Evolutionary conservation across 208 protist species (phyloP).

Genomic region (Tritrichomonas foetus): DNA sequence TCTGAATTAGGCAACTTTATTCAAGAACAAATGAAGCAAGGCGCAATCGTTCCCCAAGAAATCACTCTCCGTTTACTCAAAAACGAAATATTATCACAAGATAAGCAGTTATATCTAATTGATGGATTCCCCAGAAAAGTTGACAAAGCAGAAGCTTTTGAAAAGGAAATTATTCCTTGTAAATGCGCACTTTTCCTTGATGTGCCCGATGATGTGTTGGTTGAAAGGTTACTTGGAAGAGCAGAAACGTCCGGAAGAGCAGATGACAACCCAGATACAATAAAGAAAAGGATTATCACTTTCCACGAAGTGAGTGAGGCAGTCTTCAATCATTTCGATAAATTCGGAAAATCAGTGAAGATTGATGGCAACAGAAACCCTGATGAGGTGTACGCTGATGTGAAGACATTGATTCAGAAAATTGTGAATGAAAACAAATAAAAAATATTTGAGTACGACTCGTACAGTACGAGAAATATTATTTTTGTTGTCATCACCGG

Average conservation of each 20-base stretch:
- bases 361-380: background rate
- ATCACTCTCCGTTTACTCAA: background rate
- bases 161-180: background rate
- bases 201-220: background rate
- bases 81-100: background rate
- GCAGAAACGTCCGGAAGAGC: background rate
- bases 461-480: too few species aligned
- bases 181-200: background rate
- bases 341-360: background rate
- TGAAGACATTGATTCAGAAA: too few species aligned
- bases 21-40: background rate
- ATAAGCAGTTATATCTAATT: background rate
- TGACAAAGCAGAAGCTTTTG: background rate
- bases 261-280: background rate
- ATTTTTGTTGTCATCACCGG: too few species aligned
- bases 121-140: background rate
- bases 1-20: background rate
- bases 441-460: too few species aligned
- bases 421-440: too few species aligned
- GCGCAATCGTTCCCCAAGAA: background rate
- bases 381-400: background rate
- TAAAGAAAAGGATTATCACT: background rate
- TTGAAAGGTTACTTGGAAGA: background rate
- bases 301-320: background rate
- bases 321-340: background rate